Evolutionary conservation across 768 basidiomycete genomes (phyloP), one percentile per base, ranked within the genome.

Genomic region (Pilatotrama ljubarskyi): DNA sequence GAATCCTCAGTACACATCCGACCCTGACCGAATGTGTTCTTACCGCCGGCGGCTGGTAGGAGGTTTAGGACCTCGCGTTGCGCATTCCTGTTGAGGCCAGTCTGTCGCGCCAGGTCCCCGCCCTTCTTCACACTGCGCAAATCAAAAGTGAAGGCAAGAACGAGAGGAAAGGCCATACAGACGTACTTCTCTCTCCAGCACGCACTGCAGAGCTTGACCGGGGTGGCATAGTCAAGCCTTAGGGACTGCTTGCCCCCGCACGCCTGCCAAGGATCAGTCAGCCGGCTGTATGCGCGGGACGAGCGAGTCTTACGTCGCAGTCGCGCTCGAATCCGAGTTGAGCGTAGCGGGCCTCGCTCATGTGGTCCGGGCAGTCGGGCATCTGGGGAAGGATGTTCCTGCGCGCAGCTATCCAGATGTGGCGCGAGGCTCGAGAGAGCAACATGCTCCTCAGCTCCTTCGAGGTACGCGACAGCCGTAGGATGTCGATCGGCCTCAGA

Each of bases 401-500:
- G 22, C 65, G 56, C 18, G 68, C 68, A 0, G 55, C 54, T 5
- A 48, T 26, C 69, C 69, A 70, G 22, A 67, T 63, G 20, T 49
- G 42, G 25, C 60, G 51, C 9, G 67, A 58, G 2, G 24, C 35
- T 18, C 54, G 64, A 0, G 66, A 58, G 36, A 63, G 63, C 1
- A 70, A 60, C 29, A 61, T 50, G 1, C 20, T 26, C 6, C 66
- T 58, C 15, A 67, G 26, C 20, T 29, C 25, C 17, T 51, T 51
- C 9, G 59, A 62, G 2, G 56, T 41, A n/a, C 69, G 62, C 0
- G 68, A 32, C 2, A 70, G 63, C 5, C 60, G 59, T 13, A 70
- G 51, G 25, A 70, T 35, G 50, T 70, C 69, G 37, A 66, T 10
- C 6, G 68, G 66, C 14, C 56, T 26, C n/a, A 70, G 55, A 26